Percentiles rank a stretch among this genome's conserved stretches.
phyloP scores from a whole-genome alignment of 495 filamentous ascomycete species.

The Podospora anserina region DNA sequence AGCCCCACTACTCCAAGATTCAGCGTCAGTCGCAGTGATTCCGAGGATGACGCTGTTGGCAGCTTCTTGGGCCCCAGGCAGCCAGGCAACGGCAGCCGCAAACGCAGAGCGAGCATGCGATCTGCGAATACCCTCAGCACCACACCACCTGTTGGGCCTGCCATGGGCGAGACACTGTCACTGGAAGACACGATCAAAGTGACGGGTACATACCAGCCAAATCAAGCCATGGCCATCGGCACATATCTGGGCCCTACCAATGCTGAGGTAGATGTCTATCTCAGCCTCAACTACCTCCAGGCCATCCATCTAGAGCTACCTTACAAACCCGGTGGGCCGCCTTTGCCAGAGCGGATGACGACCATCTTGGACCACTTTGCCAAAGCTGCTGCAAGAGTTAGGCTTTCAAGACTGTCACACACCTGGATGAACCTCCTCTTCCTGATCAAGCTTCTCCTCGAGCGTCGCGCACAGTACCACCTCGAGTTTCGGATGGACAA shows the following conservation, averaged over 20 bases:
- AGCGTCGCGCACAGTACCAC: conserved; percentile 56
- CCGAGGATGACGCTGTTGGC: conserved; percentile 64
- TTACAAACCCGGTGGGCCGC: conserved; percentile 21
- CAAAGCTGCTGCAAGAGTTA: conserved; percentile 55
- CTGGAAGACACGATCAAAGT: conserved; percentile 61
- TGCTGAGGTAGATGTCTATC: conserved; percentile 54
- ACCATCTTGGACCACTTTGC: conserved; percentile 62
- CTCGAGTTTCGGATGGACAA: conserved; percentile 40
- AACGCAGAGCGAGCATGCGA: conserved; percentile 39
- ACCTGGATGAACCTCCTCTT: conserved; percentile 71
- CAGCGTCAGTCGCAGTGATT: conserved; percentile 60
- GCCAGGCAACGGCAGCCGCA: conserved; percentile 29
- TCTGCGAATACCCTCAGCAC: conserved; percentile 44
- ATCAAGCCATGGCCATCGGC: conserved; percentile 62
- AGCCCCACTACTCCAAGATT: conserved; percentile 45
- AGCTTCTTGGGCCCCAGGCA: conserved; percentile 55
- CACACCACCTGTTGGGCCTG: conserved; percentile 57
- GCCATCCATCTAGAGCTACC: conserved; percentile 43
- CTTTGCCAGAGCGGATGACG: conserved; percentile 44
- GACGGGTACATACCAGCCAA: conserved; percentile 50
- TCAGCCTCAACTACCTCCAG: conserved; percentile 58
- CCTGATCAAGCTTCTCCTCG: conserved; percentile 58
- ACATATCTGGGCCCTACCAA: conserved; percentile 55
- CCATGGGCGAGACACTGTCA: conserved; percentile 51
- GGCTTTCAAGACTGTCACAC: conserved; percentile 63